These are phyloP conservation scores for Russula olivacea DNA, from an alignment of 768 basidiomycete genomes.

Conservation along the genomic window DNA sequence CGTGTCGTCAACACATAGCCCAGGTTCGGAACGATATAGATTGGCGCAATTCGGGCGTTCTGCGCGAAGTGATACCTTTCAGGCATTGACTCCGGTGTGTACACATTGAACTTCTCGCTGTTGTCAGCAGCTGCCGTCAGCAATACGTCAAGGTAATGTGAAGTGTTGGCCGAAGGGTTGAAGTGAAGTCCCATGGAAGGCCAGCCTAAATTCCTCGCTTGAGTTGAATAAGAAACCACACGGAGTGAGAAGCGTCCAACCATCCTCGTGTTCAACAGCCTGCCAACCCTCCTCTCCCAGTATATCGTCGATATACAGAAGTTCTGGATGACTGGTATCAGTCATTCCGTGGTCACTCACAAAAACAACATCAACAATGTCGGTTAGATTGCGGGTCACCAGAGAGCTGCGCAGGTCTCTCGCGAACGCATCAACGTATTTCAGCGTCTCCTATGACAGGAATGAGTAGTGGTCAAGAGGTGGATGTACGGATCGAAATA, in stretches of 20 bases:
- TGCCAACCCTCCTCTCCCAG: constrained; percentile 57
- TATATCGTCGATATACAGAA: constrained; percentile 77
- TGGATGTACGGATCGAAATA: constrained; percentile 33
- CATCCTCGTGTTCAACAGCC: constrained; percentile 68
- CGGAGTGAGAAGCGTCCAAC: constrained; percentile 26
- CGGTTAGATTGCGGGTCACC: constrained; percentile 63
- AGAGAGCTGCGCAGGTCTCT: constrained; percentile 59
- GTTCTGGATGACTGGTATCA: constrained; percentile 72
- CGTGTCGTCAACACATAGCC: constrained; percentile 74
- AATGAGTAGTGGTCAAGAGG: background rate
- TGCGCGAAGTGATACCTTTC: constrained; percentile 67
- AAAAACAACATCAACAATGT: constrained; percentile 83
- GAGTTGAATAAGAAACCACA: background rate
- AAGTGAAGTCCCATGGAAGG: constrained; percentile 86
- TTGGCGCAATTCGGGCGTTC: constrained; percentile 76
- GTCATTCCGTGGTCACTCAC: constrained; percentile 93
- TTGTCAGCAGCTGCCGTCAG: constrained; percentile 46
- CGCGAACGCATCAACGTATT: constrained; percentile 67
- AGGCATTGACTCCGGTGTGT: constrained; percentile 78
- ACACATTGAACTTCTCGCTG: constrained; percentile 69
- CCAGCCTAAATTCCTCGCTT: constrained; percentile 50
- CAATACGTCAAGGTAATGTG: constrained; percentile 51
- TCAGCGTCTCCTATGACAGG: constrained; percentile 50
- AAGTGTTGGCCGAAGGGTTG: constrained; percentile 47
- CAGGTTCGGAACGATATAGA: constrained; percentile 77